Evolutionary conservation across 2,329 filamentous ascomycete genomes (phyloP), one percentile per base, ranked within the genome.

Genomic region (Gaeumannomyces sp.): DNA sequence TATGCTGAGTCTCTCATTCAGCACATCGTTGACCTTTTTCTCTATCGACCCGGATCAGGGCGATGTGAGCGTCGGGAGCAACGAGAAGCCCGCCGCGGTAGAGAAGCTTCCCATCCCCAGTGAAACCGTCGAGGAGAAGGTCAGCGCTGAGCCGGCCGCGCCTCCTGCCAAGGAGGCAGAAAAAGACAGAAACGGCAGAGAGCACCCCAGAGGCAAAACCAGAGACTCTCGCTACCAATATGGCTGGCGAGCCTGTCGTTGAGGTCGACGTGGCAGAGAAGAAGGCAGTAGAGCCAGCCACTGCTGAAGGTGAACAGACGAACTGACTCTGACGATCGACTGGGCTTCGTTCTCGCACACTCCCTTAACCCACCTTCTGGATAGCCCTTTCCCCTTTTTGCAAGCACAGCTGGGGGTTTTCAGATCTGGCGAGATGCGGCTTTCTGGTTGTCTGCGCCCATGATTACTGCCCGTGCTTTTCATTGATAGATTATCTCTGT

Each of bases 1-100:
- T n/a, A 71, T 73, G 2, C 69, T 83, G 59, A 72, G 74, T 3
- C 72, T 86, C 59, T 78, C 76, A 25, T 80, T 86, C 66, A 81
- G 80, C 0, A 71, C 75, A 31, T 77, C 82, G 1, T 75, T 79
- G 53, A 83, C 79, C 0, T 69, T 83, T 45, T 87, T 80, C 75
- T 82, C 81, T 63, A 81, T 87, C 64, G 80, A 83, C 59, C 76
- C 79, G 11, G 78, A 85, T 29, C 78, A 81, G 68, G 79, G 82
- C 35, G 74, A 77, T 10, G 69, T 85, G 64, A 75, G 77, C 10
- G 73, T 80, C 28, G 74, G 69, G n/a, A 66, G 65, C 61, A 27
- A 14, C 1, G 57, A 62, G 29, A 66, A 64, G 29, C 38, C 67
- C 61, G 59, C 19, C 11, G 19, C 28, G 25, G 45, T 25, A 28